Evolutionary conservation across 257 asterid species (phyloP).

Genomic region (Solanum microdontum): DNA sequence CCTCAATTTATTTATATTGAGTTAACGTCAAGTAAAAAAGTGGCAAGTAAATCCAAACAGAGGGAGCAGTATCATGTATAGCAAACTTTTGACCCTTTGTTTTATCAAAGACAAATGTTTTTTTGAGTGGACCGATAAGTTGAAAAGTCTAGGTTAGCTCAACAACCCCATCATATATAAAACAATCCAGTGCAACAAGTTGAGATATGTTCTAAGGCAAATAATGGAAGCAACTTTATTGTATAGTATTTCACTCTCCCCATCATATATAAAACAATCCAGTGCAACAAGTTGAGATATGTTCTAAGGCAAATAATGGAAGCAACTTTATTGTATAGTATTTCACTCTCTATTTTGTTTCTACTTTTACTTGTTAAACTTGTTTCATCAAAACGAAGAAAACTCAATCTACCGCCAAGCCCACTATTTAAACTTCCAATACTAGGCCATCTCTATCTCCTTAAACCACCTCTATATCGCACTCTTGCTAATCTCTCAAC

Average conservation of each 20-base stretch:
- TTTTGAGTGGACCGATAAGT: not conserved
- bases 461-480: constrained; percentile 34
- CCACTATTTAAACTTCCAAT: constrained; percentile 31
- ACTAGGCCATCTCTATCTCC: constrained; percentile 53
- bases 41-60: no score
- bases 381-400: not conserved
- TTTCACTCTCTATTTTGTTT: not conserved
- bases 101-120: not conserved
- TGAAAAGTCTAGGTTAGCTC: not conserved
- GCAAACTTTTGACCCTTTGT: not conserved
- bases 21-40: no score
- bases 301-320: not conserved
- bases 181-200: not conserved
- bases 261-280: not conserved
- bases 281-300: not conserved
- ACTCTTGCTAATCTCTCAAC: constrained; percentile 20
- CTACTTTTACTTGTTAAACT: not conserved
- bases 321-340: not conserved
- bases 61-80: not conserved
- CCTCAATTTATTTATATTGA: no score
- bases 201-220: not conserved
- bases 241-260: not conserved
- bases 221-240: not conserved
- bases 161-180: not conserved
- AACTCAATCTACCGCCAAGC: constrained; percentile 32